Conservation (phyloP, 805 yeast species). For the Kodamaea neixiangensis region DNA sequence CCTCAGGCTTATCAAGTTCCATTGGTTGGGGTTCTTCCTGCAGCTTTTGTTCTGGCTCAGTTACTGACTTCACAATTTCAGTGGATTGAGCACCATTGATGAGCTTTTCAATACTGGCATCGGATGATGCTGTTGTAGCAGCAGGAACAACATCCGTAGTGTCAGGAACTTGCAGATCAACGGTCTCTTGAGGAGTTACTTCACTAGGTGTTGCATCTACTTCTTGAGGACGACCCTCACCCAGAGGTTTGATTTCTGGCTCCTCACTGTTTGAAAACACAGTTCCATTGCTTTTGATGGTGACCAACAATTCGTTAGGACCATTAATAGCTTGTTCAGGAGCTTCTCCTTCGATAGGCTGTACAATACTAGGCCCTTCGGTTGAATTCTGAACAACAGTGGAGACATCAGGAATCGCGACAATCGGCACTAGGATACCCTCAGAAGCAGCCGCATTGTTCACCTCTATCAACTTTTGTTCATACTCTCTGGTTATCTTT, state of each 20-base stretch:
- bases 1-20: neutral
- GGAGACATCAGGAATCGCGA: neutral
- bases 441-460: constrained; percentile 7
- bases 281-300: constrained; percentile 6
- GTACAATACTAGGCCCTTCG: neutral
- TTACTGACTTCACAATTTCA: neutral
- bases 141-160: too few species aligned
- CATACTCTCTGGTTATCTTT: constrained; percentile 27
- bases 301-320: neutral
- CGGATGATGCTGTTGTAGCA: too few species aligned
- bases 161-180: too few species aligned
- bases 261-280: constrained; percentile 3
- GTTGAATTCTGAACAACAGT: neutral
- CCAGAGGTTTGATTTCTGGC: neutral
- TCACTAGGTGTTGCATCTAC: neutral
- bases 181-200: too few species aligned
- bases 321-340: neutral
- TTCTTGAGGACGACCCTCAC: neutral
- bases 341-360: neutral
- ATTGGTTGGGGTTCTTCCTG: neutral
- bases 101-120: neutral
- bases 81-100: neutral
- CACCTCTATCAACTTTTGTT: constrained; percentile 17
- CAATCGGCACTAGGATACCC: neutral
- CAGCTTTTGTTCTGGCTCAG: neutral